Base-by-base conservation (phyloP, 768 basidiomycete species). In the Chalciporus sphaerocephalus region DNA sequence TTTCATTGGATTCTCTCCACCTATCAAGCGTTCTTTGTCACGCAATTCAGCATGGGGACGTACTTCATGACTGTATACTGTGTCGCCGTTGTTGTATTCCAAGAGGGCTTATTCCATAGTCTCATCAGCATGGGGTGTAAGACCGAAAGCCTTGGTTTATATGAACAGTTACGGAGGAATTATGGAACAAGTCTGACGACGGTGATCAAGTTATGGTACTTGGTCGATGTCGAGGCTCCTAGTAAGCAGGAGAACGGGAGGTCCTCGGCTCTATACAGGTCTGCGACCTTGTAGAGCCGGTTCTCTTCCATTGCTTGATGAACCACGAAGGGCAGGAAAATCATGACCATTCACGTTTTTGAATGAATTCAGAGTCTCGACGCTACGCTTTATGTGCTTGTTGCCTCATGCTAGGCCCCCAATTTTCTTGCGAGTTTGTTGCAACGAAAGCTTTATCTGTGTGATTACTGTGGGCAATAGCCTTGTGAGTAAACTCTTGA, bases 11-110 rank as follows among this genome's bases (percentile, higher is more conserved):
- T 47, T 4, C 36, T 56, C 30, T 46, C 50, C 0, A 21, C 52
- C 0, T 60, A 62, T 40, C 41, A 49, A 13, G 59, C 57, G 21
- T 40, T 46, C 44, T 62, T 60, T 21, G 59, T 25, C 22, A 41
- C 46, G 6, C 43, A 17, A 20, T 59, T 54, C 39, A 46, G 50
- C 15, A 1, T 59, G 2, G 10, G 20, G 46, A 25, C 50, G 1
- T 61, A 59, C 37, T 20, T 59, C 2, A 8, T 46, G 50, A 59
- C 57, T 33, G 7, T 62, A 5, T 62, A 52, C 30, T 59, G 59
- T 21, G 13, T 34, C 16, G 45, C 34, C 0, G 39, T 49, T 27
- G 39, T 40, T 20, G 17, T 61, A 36, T 8, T 54, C 30, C 27
- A 50, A 11, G 59, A 61, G 13, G 52, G 52, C 3, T 12, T 59